phyloP scores from a whole-genome alignment of 73 alveolate species.

The Paramecium caudatum region DNA sequence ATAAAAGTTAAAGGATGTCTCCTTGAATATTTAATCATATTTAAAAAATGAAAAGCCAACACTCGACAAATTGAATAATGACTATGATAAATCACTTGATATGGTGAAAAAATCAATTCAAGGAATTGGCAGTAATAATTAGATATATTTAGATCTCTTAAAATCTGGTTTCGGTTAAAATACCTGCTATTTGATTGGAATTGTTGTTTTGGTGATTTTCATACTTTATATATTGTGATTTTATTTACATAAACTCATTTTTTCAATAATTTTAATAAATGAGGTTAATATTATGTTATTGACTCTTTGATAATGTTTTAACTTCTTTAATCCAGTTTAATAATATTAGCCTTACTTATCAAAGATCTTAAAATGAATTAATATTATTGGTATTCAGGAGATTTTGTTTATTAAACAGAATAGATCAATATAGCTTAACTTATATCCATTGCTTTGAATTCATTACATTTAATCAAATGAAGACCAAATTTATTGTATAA shows the following conservation, averaged over 20 bases:
- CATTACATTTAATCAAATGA: constrained; percentile 9
- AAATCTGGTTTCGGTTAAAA: not conserved
- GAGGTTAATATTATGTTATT: constrained; percentile 20
- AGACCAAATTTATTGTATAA: constrained; percentile 12
- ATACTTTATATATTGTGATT: constrained; percentile 25
- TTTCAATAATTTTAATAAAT: not conserved
- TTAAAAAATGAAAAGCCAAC: constrained; percentile 23
- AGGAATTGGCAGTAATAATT: not conserved
- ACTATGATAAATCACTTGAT: constrained; percentile 31
- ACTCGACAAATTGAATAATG: not conserved
- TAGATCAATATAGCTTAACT: constrained; percentile 37
- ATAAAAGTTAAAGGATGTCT: not conserved
- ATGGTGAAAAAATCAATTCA: constrained; percentile 17
- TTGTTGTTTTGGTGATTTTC: not conserved
- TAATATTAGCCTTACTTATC: constrained; percentile 5
- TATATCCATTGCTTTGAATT: constrained; percentile 37
- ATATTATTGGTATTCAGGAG: constrained; percentile 33
- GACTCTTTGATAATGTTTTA: constrained; percentile 14
- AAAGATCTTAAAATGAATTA: constrained; percentile 36
- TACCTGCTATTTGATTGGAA: not conserved
- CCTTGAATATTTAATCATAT: not conserved
- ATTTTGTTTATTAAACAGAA: constrained; percentile 22
- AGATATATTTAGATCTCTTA: not conserved
- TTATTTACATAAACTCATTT: constrained; percentile 7
- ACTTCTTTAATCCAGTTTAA: constrained; percentile 16